These are phyloP conservation scores for Uncinocarpus reesii DNA, from an alignment of 2,329 filamentous ascomycete genomes.

Conservation along the genomic window DNA sequence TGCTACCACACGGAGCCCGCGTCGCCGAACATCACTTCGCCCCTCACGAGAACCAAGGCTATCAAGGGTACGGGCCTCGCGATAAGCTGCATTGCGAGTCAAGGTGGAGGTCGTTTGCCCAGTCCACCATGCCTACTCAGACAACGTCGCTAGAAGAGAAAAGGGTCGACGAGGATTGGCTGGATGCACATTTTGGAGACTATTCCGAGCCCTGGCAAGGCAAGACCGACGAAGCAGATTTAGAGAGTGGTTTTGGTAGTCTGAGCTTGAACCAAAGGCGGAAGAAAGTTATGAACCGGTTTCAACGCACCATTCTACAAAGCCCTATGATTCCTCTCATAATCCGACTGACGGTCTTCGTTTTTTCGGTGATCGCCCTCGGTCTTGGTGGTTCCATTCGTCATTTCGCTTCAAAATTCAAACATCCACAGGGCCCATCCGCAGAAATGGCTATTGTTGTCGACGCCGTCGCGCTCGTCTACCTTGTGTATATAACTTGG, in stretches of 20 bases:
- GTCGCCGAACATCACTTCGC: conserved; percentile 17
- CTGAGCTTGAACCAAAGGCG: conserved; percentile 43
- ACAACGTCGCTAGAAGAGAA: conserved; percentile 30
- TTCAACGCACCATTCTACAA: conserved; percentile 60
- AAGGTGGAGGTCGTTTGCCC: conserved; percentile 39
- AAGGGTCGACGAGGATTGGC: conserved; percentile 37
- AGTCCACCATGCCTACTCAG: conserved; percentile 34
- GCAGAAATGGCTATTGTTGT: conserved; percentile 82
- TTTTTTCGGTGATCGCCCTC: conserved; percentile 72
- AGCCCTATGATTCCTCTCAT: conserved; percentile 77
- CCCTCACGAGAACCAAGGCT: background rate
- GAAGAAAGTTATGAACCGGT: conserved; percentile 47
- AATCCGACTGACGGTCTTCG: conserved; percentile 71
- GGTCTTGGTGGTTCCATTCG: conserved; percentile 68
- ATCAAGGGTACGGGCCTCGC: background rate
- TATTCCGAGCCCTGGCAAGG: conserved; percentile 46
- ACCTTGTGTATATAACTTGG: conserved; percentile 86
- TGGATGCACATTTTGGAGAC: conserved; percentile 37
- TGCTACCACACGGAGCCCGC: conserved; percentile 12
- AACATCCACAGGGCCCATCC: conserved; percentile 56
- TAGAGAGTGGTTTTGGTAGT: conserved; percentile 41
- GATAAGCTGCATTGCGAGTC: conserved; percentile 28
- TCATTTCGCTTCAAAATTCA: conserved; percentile 43
- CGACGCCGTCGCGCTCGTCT: conserved; percentile 78
- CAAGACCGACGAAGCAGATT: conserved; percentile 38